Evolutionary conservation across 805 yeast species (phyloP), one percentile per base, ranked within the genome.

Genomic region (Dipodascus albidus): DNA sequence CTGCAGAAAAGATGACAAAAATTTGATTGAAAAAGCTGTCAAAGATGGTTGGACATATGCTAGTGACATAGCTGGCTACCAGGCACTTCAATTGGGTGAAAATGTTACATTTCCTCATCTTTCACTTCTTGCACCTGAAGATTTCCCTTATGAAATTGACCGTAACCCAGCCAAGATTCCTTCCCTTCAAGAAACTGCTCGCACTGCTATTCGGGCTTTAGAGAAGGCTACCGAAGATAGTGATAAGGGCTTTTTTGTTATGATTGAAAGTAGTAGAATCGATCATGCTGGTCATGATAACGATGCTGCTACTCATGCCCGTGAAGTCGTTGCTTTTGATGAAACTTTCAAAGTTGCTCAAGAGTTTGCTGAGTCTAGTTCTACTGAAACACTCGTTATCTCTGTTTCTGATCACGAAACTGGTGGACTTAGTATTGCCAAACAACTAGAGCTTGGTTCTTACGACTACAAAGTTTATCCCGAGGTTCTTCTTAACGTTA

Each of bases 231-330:
- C 95, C 1, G 69, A 76, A 58, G 76, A 87, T 59, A 77, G 85
- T 1, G 93, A 87, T 19, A 69, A 84, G 59, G 96, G 96, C 0
- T 89, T 90, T 67, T 89, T 90, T 71, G 67, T 90, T 54, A 67
- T 90, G 67, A 80, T 90, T 52, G 96, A 90, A 72, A 96, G 96
- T 19, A 86, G 96, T 2, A 78, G 96, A 67, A 90, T 90, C 62
- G 97, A 90, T 69, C 96, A 89, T 65, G 96, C 96, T 3, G 96
- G 96, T 48, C 97, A 90, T 70, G 82, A 79, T 61, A 89, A 90
- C 64, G 97, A 90, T 66, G 91, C 97, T 8, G 91, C 91, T 3
- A 96, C 96, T 6, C 96, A 89, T 70, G 96, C 86, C 3, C 77
- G 89, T 62, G 97, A 90, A 69, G 91, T 87, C 2, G 71, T 89